These are phyloP conservation scores for Eimeria praecox DNA, from an alignment of 169 alveolate species.

Conservation along the genomic window DNA sequence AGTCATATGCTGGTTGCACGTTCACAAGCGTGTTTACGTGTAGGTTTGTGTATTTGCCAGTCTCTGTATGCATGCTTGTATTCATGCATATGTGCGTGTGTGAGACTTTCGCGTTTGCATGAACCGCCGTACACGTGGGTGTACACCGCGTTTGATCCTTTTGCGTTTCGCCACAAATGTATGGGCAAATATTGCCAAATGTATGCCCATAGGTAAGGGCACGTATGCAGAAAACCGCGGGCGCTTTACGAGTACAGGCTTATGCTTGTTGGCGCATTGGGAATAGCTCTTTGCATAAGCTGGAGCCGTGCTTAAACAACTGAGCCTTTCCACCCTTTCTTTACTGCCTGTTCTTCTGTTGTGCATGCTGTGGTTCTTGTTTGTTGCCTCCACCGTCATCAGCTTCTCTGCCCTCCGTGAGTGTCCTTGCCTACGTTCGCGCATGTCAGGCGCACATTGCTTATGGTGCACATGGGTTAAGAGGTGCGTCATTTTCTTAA, in stretches of 20 bases:
- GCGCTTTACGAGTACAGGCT: background rate
- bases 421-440: background rate
- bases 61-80: background rate
- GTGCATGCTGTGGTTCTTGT: background rate
- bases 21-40: background rate
- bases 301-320: background rate
- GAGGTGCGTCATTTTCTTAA: background rate
- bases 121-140: background rate
- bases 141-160: background rate
- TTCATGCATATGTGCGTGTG: background rate
- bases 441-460: background rate
- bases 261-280: background rate
- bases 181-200: background rate
- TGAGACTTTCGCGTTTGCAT: background rate
- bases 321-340: background rate
- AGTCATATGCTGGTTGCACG: background rate
- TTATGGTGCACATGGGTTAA: background rate
- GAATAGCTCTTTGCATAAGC: background rate
- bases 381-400: background rate
- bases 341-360: background rate
- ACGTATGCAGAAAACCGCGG: background rate
- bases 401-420: background rate
- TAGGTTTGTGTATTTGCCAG: background rate
- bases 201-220: background rate
- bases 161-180: background rate